Evolutionary conservation across 2,329 filamentous ascomycete species (phyloP).

Genomic region (Scytalidium lignicola): DNA sequence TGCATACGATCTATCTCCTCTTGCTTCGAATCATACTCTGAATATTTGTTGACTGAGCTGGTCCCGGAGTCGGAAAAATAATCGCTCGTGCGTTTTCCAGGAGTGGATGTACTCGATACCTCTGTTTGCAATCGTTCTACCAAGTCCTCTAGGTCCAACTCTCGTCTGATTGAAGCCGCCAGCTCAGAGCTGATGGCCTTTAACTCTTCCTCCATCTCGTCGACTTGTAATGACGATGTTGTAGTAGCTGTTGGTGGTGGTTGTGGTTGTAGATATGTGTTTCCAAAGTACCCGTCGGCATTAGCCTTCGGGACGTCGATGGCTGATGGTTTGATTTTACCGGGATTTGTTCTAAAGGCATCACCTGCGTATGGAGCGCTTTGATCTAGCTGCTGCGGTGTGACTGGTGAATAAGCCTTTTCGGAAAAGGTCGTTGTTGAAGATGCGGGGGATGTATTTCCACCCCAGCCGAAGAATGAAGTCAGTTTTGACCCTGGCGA

Average conservation of each 20-base stretch:
- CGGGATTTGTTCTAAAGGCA: constrained; percentile 14
- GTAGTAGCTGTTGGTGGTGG: constrained; percentile 33
- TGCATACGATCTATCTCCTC: constrained; percentile 79
- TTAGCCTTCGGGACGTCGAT: constrained; percentile 30
- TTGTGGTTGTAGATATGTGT: constrained; percentile 23
- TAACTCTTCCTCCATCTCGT: constrained; percentile 91
- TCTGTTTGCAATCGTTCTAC: constrained; percentile 86
- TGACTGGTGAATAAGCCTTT: constrained; percentile 51
- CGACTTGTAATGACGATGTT: constrained; percentile 46
- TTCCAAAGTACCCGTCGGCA: constrained; percentile 33
- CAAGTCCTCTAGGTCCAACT: constrained; percentile 95
- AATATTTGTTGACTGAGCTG: constrained; percentile 67
- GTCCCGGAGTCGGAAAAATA: constrained; percentile 97
- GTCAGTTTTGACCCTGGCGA: constrained; percentile 47
- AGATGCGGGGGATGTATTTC: constrained; percentile 46
- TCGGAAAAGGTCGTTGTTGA: constrained; percentile 58
- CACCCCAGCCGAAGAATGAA: constrained; percentile 63
- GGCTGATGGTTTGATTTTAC: constrained; percentile 30
- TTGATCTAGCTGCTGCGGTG: constrained; percentile 40
- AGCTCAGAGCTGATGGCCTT: constrained; percentile 90
- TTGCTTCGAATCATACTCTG: constrained; percentile 55
- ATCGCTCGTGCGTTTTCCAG: constrained; percentile 79
- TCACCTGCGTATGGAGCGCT: constrained; percentile 22
- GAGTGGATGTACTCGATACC: constrained; percentile 46
- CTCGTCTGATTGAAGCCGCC: constrained; percentile 84